These are phyloP conservation scores for Zalaria sp. DNA, from an alignment of 2,329 filamentous ascomycete species.

Conservation along the genomic window DNA sequence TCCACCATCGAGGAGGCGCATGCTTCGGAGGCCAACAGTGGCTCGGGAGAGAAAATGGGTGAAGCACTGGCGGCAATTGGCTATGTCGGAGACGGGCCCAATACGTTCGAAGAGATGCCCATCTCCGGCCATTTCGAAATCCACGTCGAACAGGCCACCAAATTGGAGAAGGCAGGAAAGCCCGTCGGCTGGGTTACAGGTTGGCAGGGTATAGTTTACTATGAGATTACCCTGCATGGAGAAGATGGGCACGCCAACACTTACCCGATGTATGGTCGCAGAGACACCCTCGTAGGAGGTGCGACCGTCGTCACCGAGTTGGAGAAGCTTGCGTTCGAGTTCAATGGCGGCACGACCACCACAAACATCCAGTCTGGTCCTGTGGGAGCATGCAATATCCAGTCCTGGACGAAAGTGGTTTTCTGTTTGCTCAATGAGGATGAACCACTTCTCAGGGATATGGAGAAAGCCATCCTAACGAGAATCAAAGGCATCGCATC, in stretches of 20 bases:
- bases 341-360: slow-evolving; percentile 14
- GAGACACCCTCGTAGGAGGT: slow-evolving; percentile 7
- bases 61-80: slow-evolving; percentile 17
- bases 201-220: slow-evolving; percentile 14
- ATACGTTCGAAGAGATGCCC: slow-evolving; percentile 10
- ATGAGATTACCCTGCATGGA: slow-evolving; percentile 10
- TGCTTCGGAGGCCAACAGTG: slow-evolving; percentile 11
- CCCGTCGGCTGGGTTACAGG: slow-evolving; percentile 11
- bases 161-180: slow-evolving; percentile 9
- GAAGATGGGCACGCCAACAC: slow-evolving; percentile 7
- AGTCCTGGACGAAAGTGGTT: slow-evolving; percentile 11
- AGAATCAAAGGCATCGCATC: slow-evolving; percentile 8
- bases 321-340: slow-evolving; percentile 8
- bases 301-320: slow-evolving; percentile 13
- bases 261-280: neutral
- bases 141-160: slow-evolving; percentile 12
- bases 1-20: slow-evolving; percentile 14
- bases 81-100: slow-evolving; percentile 17
- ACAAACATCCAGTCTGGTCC: slow-evolving; percentile 13
- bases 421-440: slow-evolving; percentile 17
- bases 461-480: slow-evolving; percentile 11
- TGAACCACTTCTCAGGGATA: slow-evolving; percentile 8
- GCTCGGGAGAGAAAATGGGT: slow-evolving; percentile 11
- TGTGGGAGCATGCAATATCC: slow-evolving; percentile 15
- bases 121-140: slow-evolving; percentile 15